Percentiles rank a stretch among this genome's conserved stretches.
phyloP scores from a whole-genome alignment of 306 rosid genomes.

The Corylus heterophylla region DNA sequence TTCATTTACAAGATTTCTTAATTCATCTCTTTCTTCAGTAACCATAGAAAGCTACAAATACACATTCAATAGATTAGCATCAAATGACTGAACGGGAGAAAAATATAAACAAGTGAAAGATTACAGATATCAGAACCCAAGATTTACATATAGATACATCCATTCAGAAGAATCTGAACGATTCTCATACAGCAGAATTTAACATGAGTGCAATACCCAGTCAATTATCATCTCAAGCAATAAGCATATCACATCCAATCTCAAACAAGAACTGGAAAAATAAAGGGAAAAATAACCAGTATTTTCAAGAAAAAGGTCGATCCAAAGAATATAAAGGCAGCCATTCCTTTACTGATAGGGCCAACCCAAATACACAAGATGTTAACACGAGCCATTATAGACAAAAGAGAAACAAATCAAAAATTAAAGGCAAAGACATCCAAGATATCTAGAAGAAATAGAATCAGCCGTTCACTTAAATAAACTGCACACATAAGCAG shows the following conservation, averaged over 20 bases:
- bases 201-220: not conserved
- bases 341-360: not conserved
- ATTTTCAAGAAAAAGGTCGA: not conserved
- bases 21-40: slow-evolving; percentile 75
- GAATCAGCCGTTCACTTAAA: not conserved
- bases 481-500: not conserved
- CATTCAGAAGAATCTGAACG: not conserved
- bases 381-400: not conserved
- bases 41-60: slow-evolving; percentile 73
- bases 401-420: not conserved
- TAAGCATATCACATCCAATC: not conserved
- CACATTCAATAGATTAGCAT: slow-evolving; percentile 21
- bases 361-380: not conserved
- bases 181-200: not conserved
- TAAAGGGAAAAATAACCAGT: not conserved
- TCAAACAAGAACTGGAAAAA: not conserved
- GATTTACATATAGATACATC: not conserved
- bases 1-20: slow-evolving; percentile 52
- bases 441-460: not conserved
- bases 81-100: slow-evolving; percentile 21
- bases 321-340: not conserved
- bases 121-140: not conserved
- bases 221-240: slow-evolving; percentile 6
- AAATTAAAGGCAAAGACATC: not conserved
- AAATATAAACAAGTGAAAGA: slow-evolving; percentile 12